Conservation (phyloP, 2,329 filamentous ascomycete species). For the Ustulina deusta region DNA sequence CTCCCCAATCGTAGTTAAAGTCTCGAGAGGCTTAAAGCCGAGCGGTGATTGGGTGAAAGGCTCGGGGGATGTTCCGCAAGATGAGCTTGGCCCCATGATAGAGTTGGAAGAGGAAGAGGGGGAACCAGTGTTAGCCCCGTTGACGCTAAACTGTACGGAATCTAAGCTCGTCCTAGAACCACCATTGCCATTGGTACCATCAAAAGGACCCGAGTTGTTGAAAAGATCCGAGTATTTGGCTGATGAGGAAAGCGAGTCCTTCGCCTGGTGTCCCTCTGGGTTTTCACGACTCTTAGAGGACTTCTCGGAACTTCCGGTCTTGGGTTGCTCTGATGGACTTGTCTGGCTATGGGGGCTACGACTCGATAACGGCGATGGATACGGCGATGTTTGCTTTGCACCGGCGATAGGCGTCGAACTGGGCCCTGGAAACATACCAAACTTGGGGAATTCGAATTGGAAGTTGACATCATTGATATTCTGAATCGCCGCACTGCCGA, state of each 20-base stretch:
- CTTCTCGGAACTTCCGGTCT: slow-evolving; percentile 50
- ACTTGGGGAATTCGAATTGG: slow-evolving; percentile 95
- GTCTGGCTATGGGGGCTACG: slow-evolving; percentile 50
- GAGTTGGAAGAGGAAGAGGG: slow-evolving; percentile 73
- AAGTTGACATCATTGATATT: slow-evolving; percentile 83
- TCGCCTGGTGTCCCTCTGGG: slow-evolving; percentile 54
- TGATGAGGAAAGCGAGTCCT: slow-evolving; percentile 58
- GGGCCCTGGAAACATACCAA: slow-evolving; percentile 77
- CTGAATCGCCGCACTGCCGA: slow-evolving; percentile 63
- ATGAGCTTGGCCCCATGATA: slow-evolving; percentile 69
- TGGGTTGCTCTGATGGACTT: slow-evolving; percentile 53
- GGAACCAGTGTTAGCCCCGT: slow-evolving; percentile 70
- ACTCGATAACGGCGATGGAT: slow-evolving; percentile 46
- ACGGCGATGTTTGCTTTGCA: slow-evolving; percentile 41
- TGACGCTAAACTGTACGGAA: slow-evolving; percentile 60
- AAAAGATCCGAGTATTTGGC: slow-evolving; percentile 70
- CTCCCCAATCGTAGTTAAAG: slow-evolving; percentile 73
- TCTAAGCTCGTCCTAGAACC: slow-evolving; percentile 65
- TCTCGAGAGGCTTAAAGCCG: slow-evolving; percentile 72
- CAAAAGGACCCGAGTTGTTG: slow-evolving; percentile 57
- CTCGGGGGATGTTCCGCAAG: slow-evolving; percentile 83
- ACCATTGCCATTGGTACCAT: slow-evolving; percentile 58
- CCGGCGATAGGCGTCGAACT: slow-evolving; percentile 35
- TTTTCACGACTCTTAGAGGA: slow-evolving; percentile 54
- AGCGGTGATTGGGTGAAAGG: slow-evolving; percentile 78